phyloP scores from a whole-genome alignment of 768 basidiomycete genomes.

The Tricholomella constricta region DNA sequence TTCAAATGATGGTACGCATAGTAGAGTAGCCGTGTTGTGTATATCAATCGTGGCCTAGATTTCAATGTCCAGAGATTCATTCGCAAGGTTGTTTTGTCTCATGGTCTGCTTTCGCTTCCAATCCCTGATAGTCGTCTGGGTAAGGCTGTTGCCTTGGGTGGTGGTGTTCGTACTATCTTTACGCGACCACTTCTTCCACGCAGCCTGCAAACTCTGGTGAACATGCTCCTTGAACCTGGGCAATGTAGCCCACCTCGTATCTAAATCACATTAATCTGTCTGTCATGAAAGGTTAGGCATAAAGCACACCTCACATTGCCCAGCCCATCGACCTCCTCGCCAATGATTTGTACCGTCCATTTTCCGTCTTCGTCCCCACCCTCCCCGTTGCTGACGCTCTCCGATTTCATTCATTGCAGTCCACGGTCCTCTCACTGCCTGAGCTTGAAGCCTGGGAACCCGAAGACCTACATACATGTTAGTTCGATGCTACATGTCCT shows the following conservation, averaged over 20 bases:
- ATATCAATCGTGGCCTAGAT: conserved; percentile 42
- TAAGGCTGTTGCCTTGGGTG: conserved; percentile 47
- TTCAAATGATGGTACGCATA: conserved; percentile 44
- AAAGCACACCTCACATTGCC: conserved; percentile 32
- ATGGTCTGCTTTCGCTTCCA: conserved; percentile 38
- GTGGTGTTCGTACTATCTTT: conserved; percentile 52
- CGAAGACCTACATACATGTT: neutral
- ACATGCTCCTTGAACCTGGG: neutral
- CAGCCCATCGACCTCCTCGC: conserved; percentile 39
- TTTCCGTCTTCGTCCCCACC: conserved; percentile 27
- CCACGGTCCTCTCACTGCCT: neutral
- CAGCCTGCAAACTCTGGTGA: conserved; percentile 36
- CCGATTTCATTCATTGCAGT: conserved; percentile 22
- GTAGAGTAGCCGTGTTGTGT: conserved; percentile 44
- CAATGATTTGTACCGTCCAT: conserved; percentile 38
- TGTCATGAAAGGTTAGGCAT: neutral
- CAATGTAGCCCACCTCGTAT: conserved; percentile 29
- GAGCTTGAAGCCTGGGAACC: neutral
- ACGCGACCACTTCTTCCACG: conserved; percentile 55
- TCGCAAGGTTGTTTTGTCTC: conserved; percentile 30
- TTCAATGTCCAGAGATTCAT: conserved; percentile 36
- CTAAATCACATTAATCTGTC: conserved; percentile 14
- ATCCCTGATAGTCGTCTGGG: conserved; percentile 14
- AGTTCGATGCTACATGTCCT: no score
- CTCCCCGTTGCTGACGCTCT: conserved; percentile 29